These are phyloP conservation scores for Xylariomycetidae sp. DNA, from an alignment of 2,329 filamentous ascomycete species.

Conservation along the genomic window DNA sequence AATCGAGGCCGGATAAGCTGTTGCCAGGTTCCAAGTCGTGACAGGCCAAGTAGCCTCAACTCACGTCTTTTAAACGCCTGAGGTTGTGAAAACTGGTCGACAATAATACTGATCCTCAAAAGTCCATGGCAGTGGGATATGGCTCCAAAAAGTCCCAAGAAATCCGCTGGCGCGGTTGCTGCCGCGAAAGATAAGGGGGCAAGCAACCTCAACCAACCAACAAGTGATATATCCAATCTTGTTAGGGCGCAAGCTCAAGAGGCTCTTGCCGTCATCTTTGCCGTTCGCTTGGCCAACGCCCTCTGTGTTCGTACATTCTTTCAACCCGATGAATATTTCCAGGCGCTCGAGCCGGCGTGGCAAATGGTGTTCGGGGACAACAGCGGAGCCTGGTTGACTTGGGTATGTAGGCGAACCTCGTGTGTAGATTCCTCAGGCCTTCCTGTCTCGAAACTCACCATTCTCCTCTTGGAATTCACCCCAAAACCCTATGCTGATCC, in stretches of 20 bases:
- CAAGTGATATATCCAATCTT: conserved; percentile 21
- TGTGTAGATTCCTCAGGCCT: not conserved
- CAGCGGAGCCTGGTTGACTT: conserved; percentile 88
- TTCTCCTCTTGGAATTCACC: no score
- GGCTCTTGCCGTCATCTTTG: conserved; percentile 41
- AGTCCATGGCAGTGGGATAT: conserved; percentile 7
- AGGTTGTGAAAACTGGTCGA: no score
- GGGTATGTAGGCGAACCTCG: conserved; percentile 75
- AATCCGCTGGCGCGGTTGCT: conserved; percentile 6
- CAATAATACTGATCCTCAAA: not conserved
- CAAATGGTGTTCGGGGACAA: conserved; percentile 70
- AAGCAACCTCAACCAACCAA: conserved; percentile 4
- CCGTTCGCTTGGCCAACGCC: conserved; percentile 74
- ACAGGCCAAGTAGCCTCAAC: conserved; percentile 22
- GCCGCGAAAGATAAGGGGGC: not conserved
- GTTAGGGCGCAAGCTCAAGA: conserved; percentile 28
- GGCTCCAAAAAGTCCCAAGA: conserved; percentile 16
- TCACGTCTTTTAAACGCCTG: conserved; percentile 6
- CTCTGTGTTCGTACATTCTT: conserved; percentile 83
- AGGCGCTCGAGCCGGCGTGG: conserved; percentile 94
- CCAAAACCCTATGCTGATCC: no score
- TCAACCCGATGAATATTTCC: conserved; percentile 97
- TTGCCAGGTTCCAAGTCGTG: conserved; percentile 4
- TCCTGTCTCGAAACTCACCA: conserved; percentile 1
- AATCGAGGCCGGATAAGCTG: conserved; percentile 17